Percentiles rank a stretch among this genome's conserved stretches.
Conservation (phyloP, 75 land plant genomes). For the Sequoiadendron giganteum region DNA sequence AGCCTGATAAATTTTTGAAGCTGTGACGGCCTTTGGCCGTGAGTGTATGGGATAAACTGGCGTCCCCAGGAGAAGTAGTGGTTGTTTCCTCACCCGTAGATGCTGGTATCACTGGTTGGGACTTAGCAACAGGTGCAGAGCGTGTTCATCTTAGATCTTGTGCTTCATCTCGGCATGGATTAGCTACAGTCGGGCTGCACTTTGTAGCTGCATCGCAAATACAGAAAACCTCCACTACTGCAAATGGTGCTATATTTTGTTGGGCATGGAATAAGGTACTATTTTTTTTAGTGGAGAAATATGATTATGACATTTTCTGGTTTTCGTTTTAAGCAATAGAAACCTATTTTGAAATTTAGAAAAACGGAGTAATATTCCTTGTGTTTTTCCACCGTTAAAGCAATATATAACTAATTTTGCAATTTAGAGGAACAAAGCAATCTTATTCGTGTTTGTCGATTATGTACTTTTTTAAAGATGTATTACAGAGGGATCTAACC, state of each 20-base stretch:
- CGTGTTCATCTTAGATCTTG: constrained; percentile 64
- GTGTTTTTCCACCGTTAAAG: background rate
- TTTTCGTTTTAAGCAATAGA: background rate
- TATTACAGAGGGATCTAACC: no score
- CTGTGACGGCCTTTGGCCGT: constrained; percentile 15
- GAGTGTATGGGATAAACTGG: constrained; percentile 12
- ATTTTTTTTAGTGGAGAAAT: background rate
- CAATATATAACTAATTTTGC: background rate
- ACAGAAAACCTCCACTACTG: constrained; percentile 38
- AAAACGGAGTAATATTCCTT: background rate
- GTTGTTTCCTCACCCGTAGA: constrained; percentile 72
- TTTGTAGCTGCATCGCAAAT: constrained; percentile 81
- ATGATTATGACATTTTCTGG: background rate
- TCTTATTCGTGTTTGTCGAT: background rate
- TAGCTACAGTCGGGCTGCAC: constrained; percentile 53
- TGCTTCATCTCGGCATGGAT: constrained; percentile 80
- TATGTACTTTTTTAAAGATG: no score
- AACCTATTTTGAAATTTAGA: background rate
- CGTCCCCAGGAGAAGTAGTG: constrained; percentile 40
- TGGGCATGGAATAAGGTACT: constrained; percentile 77
- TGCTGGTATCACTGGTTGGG: constrained; percentile 86
- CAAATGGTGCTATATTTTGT: constrained; percentile 63
- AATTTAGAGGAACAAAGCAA: background rate
- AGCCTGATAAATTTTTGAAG: background rate
- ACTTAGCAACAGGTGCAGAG: constrained; percentile 60